Evolutionary conservation across 495 filamentous ascomycete genomes (phyloP).

Genomic region (Penicillium samsonianum): DNA sequence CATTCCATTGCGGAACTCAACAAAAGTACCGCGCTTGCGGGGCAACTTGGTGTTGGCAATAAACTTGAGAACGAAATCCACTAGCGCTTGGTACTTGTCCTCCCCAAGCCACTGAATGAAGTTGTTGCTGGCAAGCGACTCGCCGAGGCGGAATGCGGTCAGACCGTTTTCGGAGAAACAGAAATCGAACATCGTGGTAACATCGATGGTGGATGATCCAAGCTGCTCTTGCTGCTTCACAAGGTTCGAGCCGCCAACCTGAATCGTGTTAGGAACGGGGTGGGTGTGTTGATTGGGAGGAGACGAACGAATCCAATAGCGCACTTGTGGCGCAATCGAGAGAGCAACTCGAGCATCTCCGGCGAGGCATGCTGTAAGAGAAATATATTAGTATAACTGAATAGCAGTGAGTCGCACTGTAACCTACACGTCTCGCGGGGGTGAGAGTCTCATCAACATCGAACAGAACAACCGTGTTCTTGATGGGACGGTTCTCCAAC

Average conservation of each 20-base stretch:
- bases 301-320: constrained; percentile 78
- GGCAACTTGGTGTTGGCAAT: constrained; percentile 83
- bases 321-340: constrained; percentile 77
- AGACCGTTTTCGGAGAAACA: constrained; percentile 96
- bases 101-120: constrained; percentile 96
- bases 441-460: constrained; percentile 92
- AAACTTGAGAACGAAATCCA: constrained; percentile 83
- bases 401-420: neutral
- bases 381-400: constrained; percentile 15
- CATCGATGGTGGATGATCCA: constrained; percentile 60
- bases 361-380: constrained; percentile 58
- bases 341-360: constrained; percentile 81
- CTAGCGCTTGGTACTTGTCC: constrained; percentile 85
- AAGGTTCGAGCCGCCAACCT: constrained; percentile 80
- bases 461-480: constrained; percentile 89
- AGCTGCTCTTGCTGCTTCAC: constrained; percentile 96
- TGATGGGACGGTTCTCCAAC: constrained; percentile 75
- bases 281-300: neutral
- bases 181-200: constrained; percentile 87
- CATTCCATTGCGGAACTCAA: constrained; percentile 97
- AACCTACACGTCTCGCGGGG: constrained; percentile 66
- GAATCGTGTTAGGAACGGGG: constrained; percentile 17
- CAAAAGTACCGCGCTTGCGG: constrained; percentile 90
- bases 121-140: constrained; percentile 66
- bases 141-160: constrained; percentile 80